Conservation (phyloP, 192 early-diverging fungal genomes). For the Umbelopsis sp. region DNA sequence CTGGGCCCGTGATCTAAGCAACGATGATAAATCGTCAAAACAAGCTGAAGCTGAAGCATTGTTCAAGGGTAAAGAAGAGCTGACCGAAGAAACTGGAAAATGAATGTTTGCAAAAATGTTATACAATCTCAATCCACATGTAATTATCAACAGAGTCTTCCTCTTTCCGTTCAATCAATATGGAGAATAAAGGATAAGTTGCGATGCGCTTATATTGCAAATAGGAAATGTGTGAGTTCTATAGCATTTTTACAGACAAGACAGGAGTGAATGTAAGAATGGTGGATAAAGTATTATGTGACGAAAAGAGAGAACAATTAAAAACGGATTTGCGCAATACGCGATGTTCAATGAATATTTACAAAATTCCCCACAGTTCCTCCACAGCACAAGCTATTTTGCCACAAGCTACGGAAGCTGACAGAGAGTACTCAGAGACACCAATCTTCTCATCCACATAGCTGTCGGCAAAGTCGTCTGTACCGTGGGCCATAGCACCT, state of each 20-base stretch:
- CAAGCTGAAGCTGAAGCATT: slow-evolving; percentile 26
- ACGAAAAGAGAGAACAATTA: background rate
- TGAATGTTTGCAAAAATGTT: background rate
- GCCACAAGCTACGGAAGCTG: slow-evolving; percentile 95
- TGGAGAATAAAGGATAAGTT: background rate
- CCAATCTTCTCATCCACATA: slow-evolving; percentile 98
- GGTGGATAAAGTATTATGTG: background rate
- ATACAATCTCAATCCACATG: background rate
- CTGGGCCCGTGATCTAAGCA: slow-evolving; percentile 17
- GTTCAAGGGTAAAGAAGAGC: background rate
- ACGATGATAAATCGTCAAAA: slow-evolving; percentile 25
- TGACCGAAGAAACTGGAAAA: slow-evolving; percentile 15
- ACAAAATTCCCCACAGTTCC: slow-evolving; percentile 88
- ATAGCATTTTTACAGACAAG: background rate
- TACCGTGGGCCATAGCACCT: slow-evolving; percentile 96
- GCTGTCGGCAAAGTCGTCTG: slow-evolving; percentile 92
- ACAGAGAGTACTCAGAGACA: slow-evolving; percentile 94
- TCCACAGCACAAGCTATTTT: slow-evolving; percentile 91
- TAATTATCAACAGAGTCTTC: slow-evolving; percentile 9
- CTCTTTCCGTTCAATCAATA: background rate
- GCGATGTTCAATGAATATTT: slow-evolving; percentile 26
- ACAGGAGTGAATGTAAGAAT: background rate
- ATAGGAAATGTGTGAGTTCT: background rate
- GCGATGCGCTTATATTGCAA: background rate
- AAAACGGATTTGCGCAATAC: background rate